Conservation (phyloP, 768 basidiomycete species). For the Mycena leptocephala region DNA sequence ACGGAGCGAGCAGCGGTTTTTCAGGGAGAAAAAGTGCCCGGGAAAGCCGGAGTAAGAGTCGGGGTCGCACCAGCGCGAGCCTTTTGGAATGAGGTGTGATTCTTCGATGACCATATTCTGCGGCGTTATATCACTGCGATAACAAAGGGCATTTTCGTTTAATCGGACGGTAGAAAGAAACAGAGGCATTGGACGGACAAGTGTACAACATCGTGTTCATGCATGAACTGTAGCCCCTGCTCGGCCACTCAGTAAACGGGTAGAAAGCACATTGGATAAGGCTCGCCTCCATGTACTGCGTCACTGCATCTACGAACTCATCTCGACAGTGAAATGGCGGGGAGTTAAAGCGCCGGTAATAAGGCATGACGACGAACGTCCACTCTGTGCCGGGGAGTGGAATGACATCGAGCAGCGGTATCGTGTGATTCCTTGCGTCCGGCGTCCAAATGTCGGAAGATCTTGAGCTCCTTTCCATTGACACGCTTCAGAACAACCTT, state of each 20-base stretch:
- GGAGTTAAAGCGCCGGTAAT: slow-evolving; percentile 28
- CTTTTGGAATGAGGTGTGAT: slow-evolving; percentile 32
- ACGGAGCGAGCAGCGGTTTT: not conserved
- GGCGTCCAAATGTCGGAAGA: slow-evolving; percentile 34
- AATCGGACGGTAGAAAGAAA: not conserved
- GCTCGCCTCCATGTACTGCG: slow-evolving; percentile 38
- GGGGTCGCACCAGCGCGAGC: slow-evolving; percentile 14
- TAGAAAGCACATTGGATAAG: not conserved
- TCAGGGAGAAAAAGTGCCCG: not conserved
- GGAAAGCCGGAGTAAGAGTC: not conserved
- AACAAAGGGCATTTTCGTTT: not conserved
- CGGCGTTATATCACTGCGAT: slow-evolving; percentile 34
- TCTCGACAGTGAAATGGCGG: slow-evolving; percentile 39
- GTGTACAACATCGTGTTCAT: slow-evolving; percentile 41
- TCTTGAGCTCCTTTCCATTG: slow-evolving; percentile 26
- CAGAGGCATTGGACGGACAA: slow-evolving; percentile 18
- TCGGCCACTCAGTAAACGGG: not conserved
- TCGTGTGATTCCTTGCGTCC: slow-evolving; percentile 42
- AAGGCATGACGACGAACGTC: no score
- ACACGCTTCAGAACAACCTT: slow-evolving; percentile 41
- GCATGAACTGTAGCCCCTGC: slow-evolving; percentile 42
- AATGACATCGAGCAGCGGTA: slow-evolving; percentile 42
- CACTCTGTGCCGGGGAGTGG: no score
- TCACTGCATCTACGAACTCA: slow-evolving; percentile 40
- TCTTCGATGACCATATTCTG: no score